These are phyloP conservation scores for Mycena indigotica DNA, from an alignment of 768 basidiomycete species.

Conservation along the genomic window DNA sequence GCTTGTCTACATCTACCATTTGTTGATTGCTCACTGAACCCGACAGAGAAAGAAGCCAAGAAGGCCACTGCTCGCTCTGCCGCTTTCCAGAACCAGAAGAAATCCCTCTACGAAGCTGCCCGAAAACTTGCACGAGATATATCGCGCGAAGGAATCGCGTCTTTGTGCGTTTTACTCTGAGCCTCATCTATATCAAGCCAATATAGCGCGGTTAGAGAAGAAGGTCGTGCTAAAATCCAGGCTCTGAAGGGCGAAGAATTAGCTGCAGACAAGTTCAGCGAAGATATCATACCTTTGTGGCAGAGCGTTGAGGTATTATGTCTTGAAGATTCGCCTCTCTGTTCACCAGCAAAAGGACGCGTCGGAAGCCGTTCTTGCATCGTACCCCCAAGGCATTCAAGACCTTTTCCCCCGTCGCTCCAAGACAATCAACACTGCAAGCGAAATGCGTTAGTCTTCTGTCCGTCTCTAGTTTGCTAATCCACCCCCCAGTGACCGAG, in stretches of 20 bases:
- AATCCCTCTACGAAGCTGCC: slow-evolving; percentile 35
- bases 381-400: slow-evolving; percentile 33
- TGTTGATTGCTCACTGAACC: not conserved
- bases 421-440: slow-evolving; percentile 36
- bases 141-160: slow-evolving; percentile 29
- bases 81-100: slow-evolving; percentile 34
- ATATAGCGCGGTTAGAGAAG: slow-evolving; percentile 9
- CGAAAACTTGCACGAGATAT: slow-evolving; percentile 34
- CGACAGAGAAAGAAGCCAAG: slow-evolving; percentile 33
- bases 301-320: slow-evolving; percentile 9
- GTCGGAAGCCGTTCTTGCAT: slow-evolving; percentile 24
- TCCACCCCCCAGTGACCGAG: slow-evolving; percentile 28
- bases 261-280: slow-evolving; percentile 14
- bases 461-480: not conserved
- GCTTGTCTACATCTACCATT: not conserved
- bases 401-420: slow-evolving; percentile 39
- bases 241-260: slow-evolving; percentile 14
- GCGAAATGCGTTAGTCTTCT: slow-evolving; percentile 37
- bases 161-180: slow-evolving; percentile 29
- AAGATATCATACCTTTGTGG: slow-evolving; percentile 18
- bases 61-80: slow-evolving; percentile 27
- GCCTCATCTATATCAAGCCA: not conserved
- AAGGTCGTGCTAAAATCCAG: slow-evolving; percentile 12
- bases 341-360: slow-evolving; percentile 22
- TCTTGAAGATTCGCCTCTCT: slow-evolving; percentile 33